Conservation (phyloP, 2,329 filamentous ascomycete species). For the Nothophoma quercina region DNA sequence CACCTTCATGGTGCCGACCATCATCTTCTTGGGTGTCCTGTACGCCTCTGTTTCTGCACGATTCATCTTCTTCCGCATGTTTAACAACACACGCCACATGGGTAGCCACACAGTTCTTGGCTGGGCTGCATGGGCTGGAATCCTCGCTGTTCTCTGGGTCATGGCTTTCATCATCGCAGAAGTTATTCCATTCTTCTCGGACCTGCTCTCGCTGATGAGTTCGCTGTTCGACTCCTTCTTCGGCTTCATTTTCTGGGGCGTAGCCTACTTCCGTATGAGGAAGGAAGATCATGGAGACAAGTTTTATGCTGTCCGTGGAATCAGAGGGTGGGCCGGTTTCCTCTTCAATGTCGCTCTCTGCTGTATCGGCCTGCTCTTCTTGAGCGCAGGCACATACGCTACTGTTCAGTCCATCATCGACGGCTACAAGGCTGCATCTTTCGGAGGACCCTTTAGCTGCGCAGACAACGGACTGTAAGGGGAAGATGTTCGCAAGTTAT, state of each 20-base stretch:
- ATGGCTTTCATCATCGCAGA: constrained; percentile 91
- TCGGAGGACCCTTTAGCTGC: constrained; percentile 79
- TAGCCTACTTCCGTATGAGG: constrained; percentile 81
- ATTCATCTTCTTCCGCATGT: constrained; percentile 91
- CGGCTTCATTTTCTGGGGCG: constrained; percentile 94
- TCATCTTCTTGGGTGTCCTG: constrained; percentile 89
- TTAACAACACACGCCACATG: constrained; percentile 81
- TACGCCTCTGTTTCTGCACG: constrained; percentile 90
- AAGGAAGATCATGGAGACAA: constrained; percentile 66
- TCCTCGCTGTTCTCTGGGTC: constrained; percentile 80
- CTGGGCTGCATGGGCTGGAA: constrained; percentile 79
- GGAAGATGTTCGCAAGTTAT: background rate
- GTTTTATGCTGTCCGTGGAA: constrained; percentile 61
- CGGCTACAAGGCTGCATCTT: constrained; percentile 69
- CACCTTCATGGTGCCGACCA: constrained; percentile 93
- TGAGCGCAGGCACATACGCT: constrained; percentile 80
- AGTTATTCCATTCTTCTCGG: constrained; percentile 91
- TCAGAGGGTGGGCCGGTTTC: constrained; percentile 63
- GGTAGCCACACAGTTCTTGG: constrained; percentile 80
- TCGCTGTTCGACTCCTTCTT: constrained; percentile 92
- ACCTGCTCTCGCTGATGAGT: constrained; percentile 76
- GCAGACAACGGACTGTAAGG: constrained; percentile 68
- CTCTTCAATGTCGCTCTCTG: constrained; percentile 77
- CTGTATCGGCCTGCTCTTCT: constrained; percentile 77
- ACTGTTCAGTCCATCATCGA: constrained; percentile 76